phyloP scores from a whole-genome alignment of 2,329 filamentous ascomycete genomes.

The Trichoderma atroviride region DNA sequence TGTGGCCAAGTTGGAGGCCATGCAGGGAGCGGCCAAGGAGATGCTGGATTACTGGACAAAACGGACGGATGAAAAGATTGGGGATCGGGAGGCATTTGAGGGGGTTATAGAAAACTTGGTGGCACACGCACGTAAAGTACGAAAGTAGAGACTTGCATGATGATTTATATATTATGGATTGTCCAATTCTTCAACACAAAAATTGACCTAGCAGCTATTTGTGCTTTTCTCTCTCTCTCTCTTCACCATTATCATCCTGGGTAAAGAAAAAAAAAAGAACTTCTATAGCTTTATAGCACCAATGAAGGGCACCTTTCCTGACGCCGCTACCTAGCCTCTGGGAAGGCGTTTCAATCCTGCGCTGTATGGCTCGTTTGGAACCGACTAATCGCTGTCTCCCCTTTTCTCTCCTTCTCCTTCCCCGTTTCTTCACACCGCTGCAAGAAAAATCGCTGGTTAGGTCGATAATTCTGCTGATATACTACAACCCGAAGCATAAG shows the following conservation, averaged over 20 bases:
- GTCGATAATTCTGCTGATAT: not conserved
- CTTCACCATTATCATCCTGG: constrained; percentile 39
- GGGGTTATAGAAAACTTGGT: constrained; percentile 96
- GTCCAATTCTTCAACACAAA: constrained; percentile 30
- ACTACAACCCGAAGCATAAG: not conserved
- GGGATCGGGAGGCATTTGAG: constrained; percentile 91
- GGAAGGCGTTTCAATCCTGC: not conserved
- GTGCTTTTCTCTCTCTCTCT: constrained; percentile 17
- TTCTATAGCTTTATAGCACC: constrained; percentile 3
- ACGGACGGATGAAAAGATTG: constrained; percentile 80
- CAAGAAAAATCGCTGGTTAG: not conserved
- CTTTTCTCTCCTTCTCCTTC: not conserved
- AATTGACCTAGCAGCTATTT: constrained; percentile 31
- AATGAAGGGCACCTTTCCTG: not conserved
- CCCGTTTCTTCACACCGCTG: not conserved
- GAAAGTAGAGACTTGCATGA: constrained; percentile 60
- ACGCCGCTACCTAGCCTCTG: constrained; percentile 11
- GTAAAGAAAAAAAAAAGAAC: constrained; percentile 5
- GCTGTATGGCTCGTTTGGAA: not conserved
- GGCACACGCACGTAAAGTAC: constrained; percentile 82
- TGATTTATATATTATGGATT: constrained; percentile 11
- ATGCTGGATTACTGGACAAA: constrained; percentile 88
- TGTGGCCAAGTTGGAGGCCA: constrained; percentile 66
- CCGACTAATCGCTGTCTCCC: not conserved
- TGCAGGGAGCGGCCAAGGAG: constrained; percentile 72